These are phyloP conservation scores for Casuarina glauca DNA, from an alignment of 306 rosid genomes.

Conservation along the genomic window DNA sequence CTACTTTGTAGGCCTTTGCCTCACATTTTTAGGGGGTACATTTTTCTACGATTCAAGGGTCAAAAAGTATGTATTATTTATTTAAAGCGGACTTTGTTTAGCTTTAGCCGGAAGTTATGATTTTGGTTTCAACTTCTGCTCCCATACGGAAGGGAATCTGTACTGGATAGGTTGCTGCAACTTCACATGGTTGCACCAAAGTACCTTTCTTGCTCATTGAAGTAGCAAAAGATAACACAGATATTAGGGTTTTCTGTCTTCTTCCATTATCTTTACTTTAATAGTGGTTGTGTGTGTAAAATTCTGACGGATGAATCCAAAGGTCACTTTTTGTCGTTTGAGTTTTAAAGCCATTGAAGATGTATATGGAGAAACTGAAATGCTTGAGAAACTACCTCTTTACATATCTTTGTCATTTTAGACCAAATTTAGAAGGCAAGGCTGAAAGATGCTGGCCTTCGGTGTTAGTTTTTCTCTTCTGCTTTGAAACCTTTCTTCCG, in stretches of 20 bases:
- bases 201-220: slow-evolving; percentile 1
- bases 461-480: not conserved
- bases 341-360: not conserved
- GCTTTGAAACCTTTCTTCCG: not conserved
- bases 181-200: not conserved
- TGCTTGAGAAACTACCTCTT: not conserved
- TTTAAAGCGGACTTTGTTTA: not conserved
- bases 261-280: not conserved
- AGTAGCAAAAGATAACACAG: slow-evolving; percentile 14
- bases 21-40: not conserved
- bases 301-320: not conserved
- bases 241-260: slow-evolving; percentile 9
- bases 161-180: not conserved
- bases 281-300: not conserved
- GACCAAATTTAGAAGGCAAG: not conserved
- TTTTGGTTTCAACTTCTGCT: not conserved
- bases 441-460: not conserved
- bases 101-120: not conserved
- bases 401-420: not conserved
- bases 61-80: not conserved
- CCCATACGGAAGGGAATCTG: not conserved
- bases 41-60: not conserved
- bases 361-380: not conserved
- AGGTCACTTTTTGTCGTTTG: not conserved
- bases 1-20: not conserved